Conservation (phyloP, 2,329 filamentous ascomycete species). For the Penicillium thymicola region DNA sequence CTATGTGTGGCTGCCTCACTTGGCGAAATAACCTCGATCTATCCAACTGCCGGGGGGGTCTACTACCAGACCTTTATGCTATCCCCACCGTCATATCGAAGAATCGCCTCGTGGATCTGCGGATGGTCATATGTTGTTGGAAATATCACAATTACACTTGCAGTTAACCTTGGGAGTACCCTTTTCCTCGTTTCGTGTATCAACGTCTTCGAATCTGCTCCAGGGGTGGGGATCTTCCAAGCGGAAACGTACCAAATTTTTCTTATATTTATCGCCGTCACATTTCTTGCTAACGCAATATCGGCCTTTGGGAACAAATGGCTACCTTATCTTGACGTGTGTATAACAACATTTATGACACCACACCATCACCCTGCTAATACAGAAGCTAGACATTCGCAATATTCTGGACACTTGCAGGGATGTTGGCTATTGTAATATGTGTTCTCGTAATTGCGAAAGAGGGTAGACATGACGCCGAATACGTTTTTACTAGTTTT, state of each 20-base stretch:
- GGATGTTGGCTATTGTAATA: too few relatives aligned
- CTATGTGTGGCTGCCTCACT: constrained; percentile 61
- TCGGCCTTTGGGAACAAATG: constrained; percentile 36
- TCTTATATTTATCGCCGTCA: constrained; percentile 66
- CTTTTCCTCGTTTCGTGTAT: constrained; percentile 53
- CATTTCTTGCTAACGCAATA: constrained; percentile 53
- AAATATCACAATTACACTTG: constrained; percentile 71
- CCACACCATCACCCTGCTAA: too few relatives aligned
- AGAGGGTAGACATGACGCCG: too few relatives aligned
- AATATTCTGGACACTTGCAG: too few relatives aligned
- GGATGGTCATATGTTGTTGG: constrained; percentile 72
- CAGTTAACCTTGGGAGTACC: constrained; percentile 66
- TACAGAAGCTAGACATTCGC: too few relatives aligned
- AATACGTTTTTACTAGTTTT: constrained; percentile 54
- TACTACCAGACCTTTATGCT: constrained; percentile 69
- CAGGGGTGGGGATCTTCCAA: constrained; percentile 47
- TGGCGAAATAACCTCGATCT: constrained; percentile 65
- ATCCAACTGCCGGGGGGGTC: constrained; percentile 63
- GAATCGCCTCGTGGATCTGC: constrained; percentile 63
- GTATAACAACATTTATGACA: too few relatives aligned
- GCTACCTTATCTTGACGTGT: too few relatives aligned
- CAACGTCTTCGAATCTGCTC: constrained; percentile 50
- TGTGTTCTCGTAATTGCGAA: too few relatives aligned
- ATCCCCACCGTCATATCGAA: constrained; percentile 59
- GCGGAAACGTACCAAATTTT: constrained; percentile 58